Conservation (phyloP, 1,284 basidiomycete genomes). For the Mycosarcoma mackinlayi region DNA sequence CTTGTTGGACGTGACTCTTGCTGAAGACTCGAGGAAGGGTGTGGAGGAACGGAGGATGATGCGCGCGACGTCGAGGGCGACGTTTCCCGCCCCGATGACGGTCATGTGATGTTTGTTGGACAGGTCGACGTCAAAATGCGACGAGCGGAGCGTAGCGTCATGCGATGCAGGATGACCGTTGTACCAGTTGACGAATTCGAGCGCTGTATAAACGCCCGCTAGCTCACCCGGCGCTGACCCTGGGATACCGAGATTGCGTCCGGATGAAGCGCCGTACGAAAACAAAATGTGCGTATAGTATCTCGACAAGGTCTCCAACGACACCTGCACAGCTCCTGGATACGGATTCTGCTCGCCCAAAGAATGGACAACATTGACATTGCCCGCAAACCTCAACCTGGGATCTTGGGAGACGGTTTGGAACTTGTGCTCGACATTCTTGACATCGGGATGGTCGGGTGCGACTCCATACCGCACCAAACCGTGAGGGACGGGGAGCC, state of each 20-base stretch:
- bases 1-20: conserved; percentile 22
- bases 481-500: conserved; percentile 92
- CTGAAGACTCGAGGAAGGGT: conserved; percentile 34
- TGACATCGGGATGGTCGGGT: conserved; percentile 98
- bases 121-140: conserved; percentile 71
- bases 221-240: conserved; percentile 72
- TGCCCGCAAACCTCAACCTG: conserved; percentile 78
- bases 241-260: conserved; percentile 68
- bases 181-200: conserved; percentile 96
- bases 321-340: conserved; percentile 73
- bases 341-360: conserved; percentile 64
- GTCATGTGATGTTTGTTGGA: conserved; percentile 75
- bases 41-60: conserved; percentile 77
- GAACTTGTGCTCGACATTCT: conserved; percentile 98
- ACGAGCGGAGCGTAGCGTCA: conserved; percentile 13
- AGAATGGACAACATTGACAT: conserved; percentile 77
- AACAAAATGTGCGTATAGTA: conserved; percentile 85
- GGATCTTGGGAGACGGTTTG: conserved; percentile 71
- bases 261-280: conserved; percentile 80
- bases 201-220: conserved; percentile 78
- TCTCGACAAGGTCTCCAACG: conserved; percentile 74
- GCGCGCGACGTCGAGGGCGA: conserved; percentile 90
- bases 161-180: conserved; percentile 81
- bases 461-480: conserved; percentile 96
- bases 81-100: conserved; percentile 94